A percentile compares a stretch with the other conserved stretches of the same genome.
Evolutionary conservation across 169 alveolate species (phyloP).

Genomic region (Plasmodium adleri): DNA sequence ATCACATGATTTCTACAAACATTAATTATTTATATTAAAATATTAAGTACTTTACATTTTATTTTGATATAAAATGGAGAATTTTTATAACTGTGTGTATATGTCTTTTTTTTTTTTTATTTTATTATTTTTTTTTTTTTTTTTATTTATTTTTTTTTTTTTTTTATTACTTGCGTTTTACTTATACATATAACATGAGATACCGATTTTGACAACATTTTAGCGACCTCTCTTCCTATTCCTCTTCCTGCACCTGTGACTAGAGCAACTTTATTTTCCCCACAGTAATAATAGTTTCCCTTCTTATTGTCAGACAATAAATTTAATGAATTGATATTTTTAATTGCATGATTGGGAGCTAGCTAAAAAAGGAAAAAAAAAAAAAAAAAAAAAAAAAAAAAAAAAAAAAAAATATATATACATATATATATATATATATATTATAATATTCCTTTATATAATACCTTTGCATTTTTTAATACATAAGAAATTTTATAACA

Average conservation of each 20-base stretch:
- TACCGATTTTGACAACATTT: conserved; percentile 78
- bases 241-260: conserved; percentile 86
- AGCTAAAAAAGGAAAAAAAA: conserved; percentile 37
- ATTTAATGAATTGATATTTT: not conserved
- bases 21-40: not conserved
- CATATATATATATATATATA: not conserved
- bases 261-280: conserved; percentile 79
- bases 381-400: conserved; percentile 11
- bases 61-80: not conserved
- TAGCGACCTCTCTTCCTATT: conserved; percentile 80
- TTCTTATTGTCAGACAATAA: conserved; percentile 4
- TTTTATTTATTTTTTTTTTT: not conserved
- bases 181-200: conserved; percentile 79
- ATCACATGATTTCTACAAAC: conserved; percentile 78
- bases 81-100: not conserved
- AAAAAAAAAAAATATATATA: not conserved
- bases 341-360: conserved; percentile 7
- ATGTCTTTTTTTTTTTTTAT: not conserved
- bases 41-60: not conserved
- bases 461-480: conserved; percentile 23
- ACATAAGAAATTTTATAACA: conserved; percentile 35
- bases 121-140: not conserved
- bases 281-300: conserved; percentile 69
- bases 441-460: not conserved
- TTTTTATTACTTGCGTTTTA: conserved; percentile 68